Base-by-base conservation (phyloP, 2,329 filamentous ascomycete species). In the Thelonectria blattea region DNA sequence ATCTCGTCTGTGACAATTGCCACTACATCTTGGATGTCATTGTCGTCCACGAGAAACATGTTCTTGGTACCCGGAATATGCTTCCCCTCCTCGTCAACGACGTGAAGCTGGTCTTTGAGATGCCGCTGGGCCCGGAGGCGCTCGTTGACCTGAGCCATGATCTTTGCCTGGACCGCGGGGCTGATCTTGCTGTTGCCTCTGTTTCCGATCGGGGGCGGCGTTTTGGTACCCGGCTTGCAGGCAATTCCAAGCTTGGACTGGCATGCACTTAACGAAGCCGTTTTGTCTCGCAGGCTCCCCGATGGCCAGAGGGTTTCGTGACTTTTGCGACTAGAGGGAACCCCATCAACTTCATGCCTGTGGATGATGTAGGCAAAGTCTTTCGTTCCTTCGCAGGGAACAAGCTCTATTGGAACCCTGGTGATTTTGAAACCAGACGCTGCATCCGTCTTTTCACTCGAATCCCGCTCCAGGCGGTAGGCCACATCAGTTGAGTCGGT, bases 21-120 rank as follows among this genome's bases (percentile, higher is more conserved):
- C 11, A 72, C 65, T 12, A 70, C 60, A 15, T 71, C 63, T n/a
- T 58, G 61, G 32, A 72, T 69, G 17, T 72, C 69, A 27, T 61
- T 55, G 32, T 68, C 61, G 3, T 60, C 48, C 11, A 72, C 55
- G 10, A 72, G 62, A 52, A 70, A 72, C n/a, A 70, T 42, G 11
- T 59, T 52, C 3, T 55, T 63, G 7, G 60, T 56, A 10, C 56
- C 59, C 4, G 60, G 41, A 7, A 65, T 48, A 27, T 61, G 34
- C 18, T 60, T 60, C 0, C 68, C 65, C 30, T 60, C 42, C 1
- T 51, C 60, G 15, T 67, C 59, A 20, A 63, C 61, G 18, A 61
- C 34, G n/a, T 60, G 55, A 6, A 65, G 43, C n/a, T 68, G 63
- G 14, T 56, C 57, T 42, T 60, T 60, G 20, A 65, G 45, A 41